Conservation (phyloP, 768 basidiomycete genomes). For the Mycena metata region DNA sequence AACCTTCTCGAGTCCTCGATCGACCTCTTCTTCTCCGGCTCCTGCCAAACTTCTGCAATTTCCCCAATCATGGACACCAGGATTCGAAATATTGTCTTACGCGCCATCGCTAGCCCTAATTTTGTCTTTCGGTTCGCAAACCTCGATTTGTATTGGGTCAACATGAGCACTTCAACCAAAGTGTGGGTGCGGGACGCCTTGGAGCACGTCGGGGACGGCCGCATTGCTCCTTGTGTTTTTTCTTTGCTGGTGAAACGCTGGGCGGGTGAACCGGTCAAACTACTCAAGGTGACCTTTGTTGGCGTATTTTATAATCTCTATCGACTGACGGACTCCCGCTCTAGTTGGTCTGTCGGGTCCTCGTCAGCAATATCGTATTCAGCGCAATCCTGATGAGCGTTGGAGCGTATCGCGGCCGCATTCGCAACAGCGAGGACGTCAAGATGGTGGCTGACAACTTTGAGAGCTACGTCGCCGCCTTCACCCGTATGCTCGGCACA, state of each 20-base stretch:
- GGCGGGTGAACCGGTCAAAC: constrained; percentile 3
- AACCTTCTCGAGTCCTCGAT: too few relatives aligned
- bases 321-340: neutral
- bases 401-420: neutral
- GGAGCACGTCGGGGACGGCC: constrained; percentile 21
- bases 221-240: constrained; percentile 10
- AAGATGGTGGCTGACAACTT: constrained; percentile 18
- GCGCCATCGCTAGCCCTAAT: constrained; percentile 15
- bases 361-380: constrained; percentile 10
- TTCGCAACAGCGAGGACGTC: constrained; percentile 6
- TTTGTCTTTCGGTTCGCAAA: constrained; percentile 14
- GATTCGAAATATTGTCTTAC: neutral
- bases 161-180: too few relatives aligned
- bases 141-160: too few relatives aligned
- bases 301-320: neutral
- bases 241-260: constrained; percentile 2
- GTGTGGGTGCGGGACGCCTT: neutral
- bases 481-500: too few relatives aligned
- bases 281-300: constrained; percentile 7
- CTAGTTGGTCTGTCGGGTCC: neutral
- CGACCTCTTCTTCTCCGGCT: too few relatives aligned
- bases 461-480: constrained; percentile 4
- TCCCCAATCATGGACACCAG: too few relatives aligned
- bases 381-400: too few relatives aligned
- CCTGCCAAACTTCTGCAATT: too few relatives aligned